Base-by-base conservation (phyloP, 2,329 filamentous ascomycete species). In the Ascochyta rabiei region DNA sequence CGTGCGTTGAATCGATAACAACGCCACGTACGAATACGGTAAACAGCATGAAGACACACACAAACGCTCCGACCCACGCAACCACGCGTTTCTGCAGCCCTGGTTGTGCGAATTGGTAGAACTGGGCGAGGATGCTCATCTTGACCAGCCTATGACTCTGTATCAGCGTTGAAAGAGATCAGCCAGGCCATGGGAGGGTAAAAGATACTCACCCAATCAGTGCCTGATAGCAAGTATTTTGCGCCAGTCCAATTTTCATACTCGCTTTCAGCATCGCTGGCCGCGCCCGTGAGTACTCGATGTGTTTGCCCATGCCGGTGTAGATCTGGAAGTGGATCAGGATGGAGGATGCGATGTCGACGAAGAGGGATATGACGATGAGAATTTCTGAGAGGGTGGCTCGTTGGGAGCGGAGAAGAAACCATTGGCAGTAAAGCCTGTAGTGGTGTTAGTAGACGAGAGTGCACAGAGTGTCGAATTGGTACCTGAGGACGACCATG, bases 321-420 rank as follows among this genome's bases (percentile, higher is more conserved):
- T 45, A 8, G 41, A 45, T 45, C 28, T 45, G 41, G 19, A 16
- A 45, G 26, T 45, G 41, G 28, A 45, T 34, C 28, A 45, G 26
- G 16, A 34, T 23, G 41, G 28, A 18, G n/a, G 26, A 33, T 6
- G 41, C 41, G 13, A 45, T 45, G 28, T 33, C 28, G 26, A 45
- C 26, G 8, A 33, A n/a, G 41, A 34, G 18, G 2, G 41, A 45
- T 15, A 18, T n/a, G 26, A 33, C 19, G 30, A 45, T 45, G 21
- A 45, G 41, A 7, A 12, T 13, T 12, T 21, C 41, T 15, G 41
- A 19, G n/a, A 45, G 13, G 1, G 16, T 45, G 4, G 13, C 19
- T 13, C 19, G 28, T 34, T n/a, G 41, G 15, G 8, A 6, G 16
- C 30, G 26, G 0, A 45, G 28, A 13, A 33, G 24, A 18, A 21